Evolutionary conservation across 352 stramenopile species (phyloP), one percentile per base, ranked within the genome.

Genomic region (Phytophthora sojae): DNA sequence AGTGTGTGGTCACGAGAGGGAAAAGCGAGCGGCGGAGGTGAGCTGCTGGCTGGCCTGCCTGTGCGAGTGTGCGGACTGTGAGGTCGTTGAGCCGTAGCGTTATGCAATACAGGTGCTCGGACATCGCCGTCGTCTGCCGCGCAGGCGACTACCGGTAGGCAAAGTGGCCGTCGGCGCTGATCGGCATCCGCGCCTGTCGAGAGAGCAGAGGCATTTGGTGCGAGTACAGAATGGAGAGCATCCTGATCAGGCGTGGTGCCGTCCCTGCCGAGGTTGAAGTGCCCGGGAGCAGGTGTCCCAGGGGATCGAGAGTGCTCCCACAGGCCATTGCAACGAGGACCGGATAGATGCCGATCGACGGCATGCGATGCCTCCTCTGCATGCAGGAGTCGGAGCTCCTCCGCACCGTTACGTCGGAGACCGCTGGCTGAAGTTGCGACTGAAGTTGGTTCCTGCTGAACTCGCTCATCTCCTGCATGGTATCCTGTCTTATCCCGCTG

Each of bases 241-340:
- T 60, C 45, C 25, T 42, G 62, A 57, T 64, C 63, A 58, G 21
- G 15, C 37, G 37, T 44, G 35, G 35, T 44, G 35, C 35, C 25
- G 25, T 26, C 25, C 2, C 25, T 26, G 25, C 2, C 12, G 37
- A 44, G 37, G 59, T 68, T 68, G 58, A 72, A 72, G 50, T 58
- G 50, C 58, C 50, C 21, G 49, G 4, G 19, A 64, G 42, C 39
- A 63, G 52, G 57, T 64, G 52, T 59, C 30, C 26, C 21, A 61
- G 49, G 47, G 56, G 32, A 54, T 53, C 32, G 11, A 37, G 35
- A 5, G 51, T 23, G 55, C 30, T 64, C 51, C 44, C 56, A 65
- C 57, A 25, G 42, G 29, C 17, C 61, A 56, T 57, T 49, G 50
- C 57, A 72, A 62, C 62, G 17, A 54, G 21, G 32, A n/a, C 17